Evolutionary conservation across 2,329 filamentous ascomycete species (phyloP).

Genomic region (Coniochaeta sp.): DNA sequence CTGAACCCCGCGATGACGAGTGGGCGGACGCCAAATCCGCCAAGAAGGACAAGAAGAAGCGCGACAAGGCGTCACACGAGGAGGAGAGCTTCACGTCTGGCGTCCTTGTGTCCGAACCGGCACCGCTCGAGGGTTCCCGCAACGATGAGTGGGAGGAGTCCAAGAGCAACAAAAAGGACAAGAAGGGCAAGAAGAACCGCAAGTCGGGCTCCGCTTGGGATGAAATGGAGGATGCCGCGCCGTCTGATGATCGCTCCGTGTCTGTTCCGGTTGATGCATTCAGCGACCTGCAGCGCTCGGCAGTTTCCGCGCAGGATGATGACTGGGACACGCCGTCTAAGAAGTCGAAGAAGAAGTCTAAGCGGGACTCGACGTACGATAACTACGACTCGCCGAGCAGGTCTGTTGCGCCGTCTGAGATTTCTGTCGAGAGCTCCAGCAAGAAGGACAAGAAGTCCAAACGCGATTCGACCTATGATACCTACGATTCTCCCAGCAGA

Average conservation of each 20-base stretch:
- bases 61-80: not conserved
- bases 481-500: slow-evolving; percentile 24
- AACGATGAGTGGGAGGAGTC: slow-evolving; percentile 21
- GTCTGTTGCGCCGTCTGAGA: slow-evolving; percentile 29
- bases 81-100: slow-evolving; percentile 1
- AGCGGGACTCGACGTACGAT: slow-evolving; percentile 14
- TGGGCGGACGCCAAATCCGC: not conserved
- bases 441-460: slow-evolving; percentile 23
- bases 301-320: slow-evolving; percentile 15
- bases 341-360: slow-evolving; percentile 25
- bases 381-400: slow-evolving; percentile 24
- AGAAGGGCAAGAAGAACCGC: slow-evolving; percentile 21
- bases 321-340: slow-evolving; percentile 20
- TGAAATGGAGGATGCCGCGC: slow-evolving; percentile 7
- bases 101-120: not conserved
- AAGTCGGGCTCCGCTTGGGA: slow-evolving; percentile 10
- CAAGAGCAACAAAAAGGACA: slow-evolving; percentile 21
- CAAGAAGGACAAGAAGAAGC: slow-evolving; percentile 2
- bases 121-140: slow-evolving; percentile 3
- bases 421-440: slow-evolving; percentile 23
- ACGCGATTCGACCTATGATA: slow-evolving; percentile 14
- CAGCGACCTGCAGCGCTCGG: slow-evolving; percentile 18
- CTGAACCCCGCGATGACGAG: slow-evolving; percentile 11
- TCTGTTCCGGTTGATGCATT: slow-evolving; percentile 22
- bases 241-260: slow-evolving; percentile 20